A percentile compares a stretch with the other conserved stretches of the same genome.
Evolutionary conservation across 345 rosid genomes (phyloP).

Genomic region (Triadica sebifera): DNA sequence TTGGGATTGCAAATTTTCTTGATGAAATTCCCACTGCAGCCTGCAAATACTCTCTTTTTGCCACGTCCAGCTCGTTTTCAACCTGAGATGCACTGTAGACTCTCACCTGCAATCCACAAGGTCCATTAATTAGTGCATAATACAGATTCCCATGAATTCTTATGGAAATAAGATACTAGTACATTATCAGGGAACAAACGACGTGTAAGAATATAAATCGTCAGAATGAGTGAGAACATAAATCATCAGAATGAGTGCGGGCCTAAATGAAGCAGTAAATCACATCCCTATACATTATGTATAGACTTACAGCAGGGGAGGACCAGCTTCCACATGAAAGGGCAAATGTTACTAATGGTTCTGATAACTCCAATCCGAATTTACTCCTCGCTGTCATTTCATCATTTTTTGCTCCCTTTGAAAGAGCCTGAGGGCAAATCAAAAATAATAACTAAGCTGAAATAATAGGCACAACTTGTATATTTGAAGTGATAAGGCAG

Average conservation of each 20-base stretch:
- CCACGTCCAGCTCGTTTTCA: conserved; percentile 60
- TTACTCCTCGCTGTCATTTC: conserved; percentile 56
- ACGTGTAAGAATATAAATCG: not conserved
- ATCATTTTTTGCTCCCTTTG: conserved; percentile 52
- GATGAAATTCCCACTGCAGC: conserved; percentile 66
- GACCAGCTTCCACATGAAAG: conserved; percentile 96
- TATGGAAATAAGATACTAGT: not conserved
- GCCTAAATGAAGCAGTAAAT: conserved; percentile 2
- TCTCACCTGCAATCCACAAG: conserved; percentile 49
- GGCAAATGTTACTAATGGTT: conserved; percentile 80
- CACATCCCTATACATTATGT: conserved; percentile 1
- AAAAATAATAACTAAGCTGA: conserved; percentile 17
- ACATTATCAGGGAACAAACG: not conserved
- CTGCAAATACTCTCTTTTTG: conserved; percentile 73
- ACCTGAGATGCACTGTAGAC: conserved; percentile 65
- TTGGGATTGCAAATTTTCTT: conserved; percentile 57
- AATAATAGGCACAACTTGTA: conserved; percentile 36
- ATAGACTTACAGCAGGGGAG: conserved; percentile 80
- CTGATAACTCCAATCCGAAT: conserved; percentile 73
- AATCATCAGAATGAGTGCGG: not conserved
- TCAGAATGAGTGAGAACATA: not conserved
- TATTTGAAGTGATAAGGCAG: conserved; percentile 59
- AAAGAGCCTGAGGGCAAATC: conserved; percentile 30
- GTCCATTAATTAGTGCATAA: conserved; percentile 22
- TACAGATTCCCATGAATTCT: not conserved